phyloP scores from a whole-genome alignment of 2,329 filamentous ascomycete genomes.

The Penicillium griseofulvum region DNA sequence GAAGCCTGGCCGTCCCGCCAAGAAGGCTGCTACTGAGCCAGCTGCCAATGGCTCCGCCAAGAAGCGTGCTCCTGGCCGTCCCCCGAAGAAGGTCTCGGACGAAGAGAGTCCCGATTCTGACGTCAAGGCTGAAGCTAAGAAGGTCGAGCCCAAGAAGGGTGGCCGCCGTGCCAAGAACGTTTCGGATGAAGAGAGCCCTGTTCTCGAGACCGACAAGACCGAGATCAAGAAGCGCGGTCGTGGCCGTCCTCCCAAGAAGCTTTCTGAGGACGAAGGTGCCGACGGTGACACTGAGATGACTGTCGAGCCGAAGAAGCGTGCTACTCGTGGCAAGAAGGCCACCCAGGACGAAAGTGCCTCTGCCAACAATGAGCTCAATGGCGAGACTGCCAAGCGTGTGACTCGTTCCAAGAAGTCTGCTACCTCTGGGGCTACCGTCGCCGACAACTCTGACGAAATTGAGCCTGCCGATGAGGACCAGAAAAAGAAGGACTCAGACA shows the following conservation, averaged over 20 bases:
- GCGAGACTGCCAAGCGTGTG: neutral
- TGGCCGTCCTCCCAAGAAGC: neutral
- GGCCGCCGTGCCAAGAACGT: neutral
- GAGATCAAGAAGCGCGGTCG: neutral
- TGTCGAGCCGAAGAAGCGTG: neutral
- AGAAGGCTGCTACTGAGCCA: neutral
- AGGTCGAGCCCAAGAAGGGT: neutral
- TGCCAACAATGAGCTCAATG: too few relatives aligned
- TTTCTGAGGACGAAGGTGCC: neutral
- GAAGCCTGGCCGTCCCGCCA: slow-evolving; percentile 24
- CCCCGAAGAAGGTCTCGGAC: slow-evolving; percentile 2
- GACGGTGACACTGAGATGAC: neutral
- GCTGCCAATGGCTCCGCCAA: neutral
- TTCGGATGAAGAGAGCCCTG: neutral
- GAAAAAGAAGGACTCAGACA: neutral
- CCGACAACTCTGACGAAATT: neutral
- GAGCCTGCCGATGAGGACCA: neutral
- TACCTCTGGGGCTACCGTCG: too few relatives aligned
- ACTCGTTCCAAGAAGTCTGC: neutral
- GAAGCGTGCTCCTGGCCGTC: slow-evolving; percentile 7
- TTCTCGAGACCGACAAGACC: neutral
- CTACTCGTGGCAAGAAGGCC: neutral
- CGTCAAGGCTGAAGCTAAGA: neutral
- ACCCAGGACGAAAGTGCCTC: too few relatives aligned
- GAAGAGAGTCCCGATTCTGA: neutral